Conservation (phyloP, 176 grass and related monocot species). For the Saccharum spontaneum region DNA sequence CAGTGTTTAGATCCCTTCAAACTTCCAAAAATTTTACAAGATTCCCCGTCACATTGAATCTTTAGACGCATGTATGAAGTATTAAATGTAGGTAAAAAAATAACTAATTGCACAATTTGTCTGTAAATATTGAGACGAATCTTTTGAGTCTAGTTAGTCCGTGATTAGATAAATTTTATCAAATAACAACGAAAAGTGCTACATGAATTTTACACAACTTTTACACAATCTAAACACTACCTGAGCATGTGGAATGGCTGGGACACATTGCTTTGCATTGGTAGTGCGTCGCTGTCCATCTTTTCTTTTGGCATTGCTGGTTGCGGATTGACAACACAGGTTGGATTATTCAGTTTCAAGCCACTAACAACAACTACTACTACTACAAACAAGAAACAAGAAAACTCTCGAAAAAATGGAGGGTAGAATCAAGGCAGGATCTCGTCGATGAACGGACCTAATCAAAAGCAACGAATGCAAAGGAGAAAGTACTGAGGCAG, state of each 20-base stretch:
- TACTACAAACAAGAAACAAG: constrained; percentile 17
- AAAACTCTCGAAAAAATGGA: neutral
- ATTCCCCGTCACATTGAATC: too few species aligned
- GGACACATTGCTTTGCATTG: constrained; percentile 26
- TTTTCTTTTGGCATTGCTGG: neutral
- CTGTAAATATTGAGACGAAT: too few species aligned
- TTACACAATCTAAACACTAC: too few species aligned
- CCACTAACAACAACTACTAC: constrained; percentile 8
- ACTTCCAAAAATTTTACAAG: too few species aligned
- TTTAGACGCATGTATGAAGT: too few species aligned
- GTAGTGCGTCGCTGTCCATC: constrained; percentile 37
- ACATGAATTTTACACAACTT: too few species aligned
- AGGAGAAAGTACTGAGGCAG: neutral
- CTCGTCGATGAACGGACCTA: neutral
- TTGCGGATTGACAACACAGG: neutral
- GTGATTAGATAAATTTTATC: too few species aligned
- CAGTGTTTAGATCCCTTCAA: too few species aligned
- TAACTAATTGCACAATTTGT: too few species aligned
- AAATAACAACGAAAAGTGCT: too few species aligned
- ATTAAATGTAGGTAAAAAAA: too few species aligned
- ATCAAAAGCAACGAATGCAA: neutral
- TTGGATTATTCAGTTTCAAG: neutral
- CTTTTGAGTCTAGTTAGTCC: too few species aligned
- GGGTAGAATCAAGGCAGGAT: neutral
- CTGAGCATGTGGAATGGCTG: neutral